Base-by-base conservation (phyloP, 139 green algal species). In the Zygnema circumcarinatum region DNA sequence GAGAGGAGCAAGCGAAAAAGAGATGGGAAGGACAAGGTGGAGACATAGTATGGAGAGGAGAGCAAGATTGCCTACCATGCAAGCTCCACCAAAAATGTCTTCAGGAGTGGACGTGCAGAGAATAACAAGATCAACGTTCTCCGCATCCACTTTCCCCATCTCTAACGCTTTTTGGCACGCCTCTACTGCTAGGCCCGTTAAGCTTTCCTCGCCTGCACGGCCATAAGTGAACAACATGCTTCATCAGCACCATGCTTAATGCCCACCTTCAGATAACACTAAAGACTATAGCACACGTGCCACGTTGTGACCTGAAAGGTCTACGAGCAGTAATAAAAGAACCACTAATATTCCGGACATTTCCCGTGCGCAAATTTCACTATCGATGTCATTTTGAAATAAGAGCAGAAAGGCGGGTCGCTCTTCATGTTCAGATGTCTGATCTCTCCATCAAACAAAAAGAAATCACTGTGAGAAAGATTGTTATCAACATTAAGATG, bases 101-200 rank as follows among this genome's bases (percentile, higher is more conserved):
- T 99, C 97, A 1, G 97, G 95, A 0, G 92, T 95, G 32, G 94
- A 98, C 11, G 97, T 99, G n/a, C 94, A 93, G 86, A 99, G 87
- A 0, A 99, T 74, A 22, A 99, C 91, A 25, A 99, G 87, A 87
- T 98, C 97, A 0, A 99, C 67, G 1, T 99, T 95, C 22, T 92
- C 88, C 0, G 95, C 67, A n/a, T 75, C 62, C 0, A 99, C 91
- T 20, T 92, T 92, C 16, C 96, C 95, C 95, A 98, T 98, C 11
- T 96, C 94, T 39, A 99, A 84, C 0, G 97, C 97, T 21, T 91
- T 62, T 31, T 29, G 54, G 20, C 92, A 84, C 22, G 97, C 94
- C 31, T 93, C 79, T 16, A 91, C 90, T 21, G 95, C 96, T 42
- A 98, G 94, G 35, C 88, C 67, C 0, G 87, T 90, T 39, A 94